Evolutionary conservation across 2,329 filamentous ascomycete species (phyloP).

Genomic region (Anthostomella pinea): DNA sequence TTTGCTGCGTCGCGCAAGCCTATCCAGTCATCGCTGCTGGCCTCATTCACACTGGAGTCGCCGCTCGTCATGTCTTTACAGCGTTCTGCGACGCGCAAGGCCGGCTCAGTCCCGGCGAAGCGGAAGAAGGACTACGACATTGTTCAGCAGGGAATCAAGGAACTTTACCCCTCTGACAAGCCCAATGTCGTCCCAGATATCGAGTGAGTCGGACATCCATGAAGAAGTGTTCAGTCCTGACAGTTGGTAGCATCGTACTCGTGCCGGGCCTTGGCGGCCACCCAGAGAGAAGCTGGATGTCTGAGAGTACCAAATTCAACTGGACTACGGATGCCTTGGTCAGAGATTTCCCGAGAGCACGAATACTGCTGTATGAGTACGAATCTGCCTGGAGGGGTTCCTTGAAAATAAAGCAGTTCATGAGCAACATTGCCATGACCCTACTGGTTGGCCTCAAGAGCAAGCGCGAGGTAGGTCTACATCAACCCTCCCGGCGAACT

Average conservation of each 20-base stretch:
- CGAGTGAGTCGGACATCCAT: conserved; percentile 28
- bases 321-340: conserved; percentile 39
- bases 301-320: conserved; percentile 37
- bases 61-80: conserved; percentile 24
- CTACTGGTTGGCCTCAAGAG: conserved; percentile 34
- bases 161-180: conserved; percentile 35
- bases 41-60: conserved; percentile 7
- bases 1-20: no score
- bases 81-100: conserved; percentile 25
- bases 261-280: conserved; percentile 40
- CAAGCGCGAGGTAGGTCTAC: conserved; percentile 33
- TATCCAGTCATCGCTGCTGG: no score
- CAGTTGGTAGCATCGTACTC: conserved; percentile 35
- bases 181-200: conserved; percentile 32
- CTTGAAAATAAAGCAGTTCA: conserved; percentile 41
- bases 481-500: not conserved
- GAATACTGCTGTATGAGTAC: conserved; percentile 41
- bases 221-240: conserved; percentile 9
- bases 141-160: conserved; percentile 38
- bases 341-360: conserved; percentile 39
- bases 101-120: conserved; percentile 19
- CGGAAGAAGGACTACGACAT: conserved; percentile 34
- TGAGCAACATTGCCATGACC: conserved; percentile 37
- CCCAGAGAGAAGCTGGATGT: conserved; percentile 40
- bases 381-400: conserved; percentile 40